Evolutionary conservation across 306 rosid species (phyloP).

Genomic region (Dryas drummondii): DNA sequence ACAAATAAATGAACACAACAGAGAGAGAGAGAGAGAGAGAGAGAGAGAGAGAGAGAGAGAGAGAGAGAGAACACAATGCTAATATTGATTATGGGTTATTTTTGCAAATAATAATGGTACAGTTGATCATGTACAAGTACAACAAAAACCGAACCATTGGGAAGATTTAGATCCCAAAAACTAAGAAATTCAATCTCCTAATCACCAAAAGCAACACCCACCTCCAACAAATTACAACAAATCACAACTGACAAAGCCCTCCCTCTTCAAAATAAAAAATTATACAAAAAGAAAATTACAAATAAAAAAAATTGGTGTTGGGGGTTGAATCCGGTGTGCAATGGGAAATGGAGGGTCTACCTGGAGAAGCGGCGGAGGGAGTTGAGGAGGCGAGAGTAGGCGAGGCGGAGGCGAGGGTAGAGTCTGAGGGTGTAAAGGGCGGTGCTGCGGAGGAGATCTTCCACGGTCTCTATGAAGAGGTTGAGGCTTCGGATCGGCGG

Average conservation of each 20-base stretch:
- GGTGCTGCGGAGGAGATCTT: constrained; percentile 45
- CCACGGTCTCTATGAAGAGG: constrained; percentile 59
- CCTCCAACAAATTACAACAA: not conserved
- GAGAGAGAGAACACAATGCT: not conserved
- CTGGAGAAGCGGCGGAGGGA: constrained; percentile 41
- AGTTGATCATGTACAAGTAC: not conserved
- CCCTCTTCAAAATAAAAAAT: not conserved
- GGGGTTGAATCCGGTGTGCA: not conserved
- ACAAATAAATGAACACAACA: no score
- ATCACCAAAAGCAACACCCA: not conserved
- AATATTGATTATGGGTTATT: not conserved
- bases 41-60: not conserved
- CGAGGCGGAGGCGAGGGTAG: constrained; percentile 60
- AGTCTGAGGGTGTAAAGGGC: constrained; percentile 36
- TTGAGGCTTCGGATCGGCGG: constrained; percentile 85
- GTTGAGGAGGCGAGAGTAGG: constrained; percentile 60
- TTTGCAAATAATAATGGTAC: not conserved
- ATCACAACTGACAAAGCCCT: not conserved
- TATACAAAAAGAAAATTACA: not conserved
- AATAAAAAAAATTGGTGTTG: not conserved
- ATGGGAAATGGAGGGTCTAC: constrained; percentile 21
- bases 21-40: not conserved
- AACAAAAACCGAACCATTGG: not conserved
- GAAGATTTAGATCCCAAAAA: constrained; percentile 16
- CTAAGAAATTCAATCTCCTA: constrained; percentile 1